phyloP scores from a whole-genome alignment of 2,329 filamentous ascomycete genomes.

The Gaeumannomyces sp. region DNA sequence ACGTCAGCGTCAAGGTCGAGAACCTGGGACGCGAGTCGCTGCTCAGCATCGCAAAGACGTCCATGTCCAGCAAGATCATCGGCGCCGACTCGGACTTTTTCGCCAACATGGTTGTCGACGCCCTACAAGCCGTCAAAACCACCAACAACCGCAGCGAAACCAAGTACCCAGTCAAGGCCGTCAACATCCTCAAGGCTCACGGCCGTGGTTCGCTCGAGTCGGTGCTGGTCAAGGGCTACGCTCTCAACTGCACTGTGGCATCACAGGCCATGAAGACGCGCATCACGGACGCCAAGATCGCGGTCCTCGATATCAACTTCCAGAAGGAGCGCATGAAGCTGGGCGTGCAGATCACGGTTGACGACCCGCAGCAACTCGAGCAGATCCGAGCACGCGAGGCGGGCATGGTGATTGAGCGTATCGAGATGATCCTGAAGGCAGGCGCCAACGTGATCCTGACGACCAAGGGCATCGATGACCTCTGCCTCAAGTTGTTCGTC shows the following conservation, averaged over 20 bases:
- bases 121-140: conserved; percentile 89
- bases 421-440: conserved; percentile 96
- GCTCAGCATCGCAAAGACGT: conserved; percentile 93
- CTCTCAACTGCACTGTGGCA: conserved; percentile 96
- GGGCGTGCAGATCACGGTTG: conserved; percentile 95
- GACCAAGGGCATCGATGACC: conserved; percentile 96
- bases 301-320: conserved; percentile 93
- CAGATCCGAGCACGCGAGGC: conserved; percentile 92
- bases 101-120: conserved; percentile 93
- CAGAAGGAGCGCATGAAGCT: conserved; percentile 99
- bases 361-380: conserved; percentile 94
- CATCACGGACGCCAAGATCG: conserved; percentile 91
- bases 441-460: conserved; percentile 95
- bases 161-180: conserved; percentile 98
- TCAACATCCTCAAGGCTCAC: conserved; percentile 97
- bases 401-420: conserved; percentile 85
- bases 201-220: conserved; percentile 89
- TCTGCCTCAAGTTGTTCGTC: conserved; percentile 89
- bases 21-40: conserved; percentile 84
- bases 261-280: conserved; percentile 96
- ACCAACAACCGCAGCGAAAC: conserved; percentile 84
- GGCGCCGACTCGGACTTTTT: conserved; percentile 95
- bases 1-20: conserved; percentile 94
- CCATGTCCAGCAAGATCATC: conserved; percentile 99
- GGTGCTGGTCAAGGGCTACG: conserved; percentile 88